phyloP scores from a whole-genome alignment of 352 stramenopile species.

The Paralagenidium karlingii region DNA sequence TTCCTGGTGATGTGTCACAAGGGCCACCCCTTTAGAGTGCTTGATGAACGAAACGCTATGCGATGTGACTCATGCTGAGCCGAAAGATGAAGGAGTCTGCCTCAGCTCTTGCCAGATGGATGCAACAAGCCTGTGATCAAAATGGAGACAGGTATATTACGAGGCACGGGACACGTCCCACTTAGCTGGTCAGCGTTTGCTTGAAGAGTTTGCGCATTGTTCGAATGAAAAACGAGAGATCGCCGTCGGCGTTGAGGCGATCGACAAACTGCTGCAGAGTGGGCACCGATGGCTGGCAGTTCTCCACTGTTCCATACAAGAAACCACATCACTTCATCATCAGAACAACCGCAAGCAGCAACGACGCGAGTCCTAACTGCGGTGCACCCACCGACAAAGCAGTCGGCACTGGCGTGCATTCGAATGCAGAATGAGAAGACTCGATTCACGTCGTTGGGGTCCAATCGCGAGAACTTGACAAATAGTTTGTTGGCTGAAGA shows the following conservation, averaged over 20 bases:
- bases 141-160: no score
- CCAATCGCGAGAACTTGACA: conserved; percentile 61
- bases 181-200: no score
- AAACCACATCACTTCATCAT: background rate
- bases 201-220: conserved; percentile 73
- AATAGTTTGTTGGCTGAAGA: conserved; percentile 38
- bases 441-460: conserved; percentile 29
- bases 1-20: no score
- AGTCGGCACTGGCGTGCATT: conserved; percentile 38
- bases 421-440: conserved; percentile 65
- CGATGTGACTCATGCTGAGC: no score
- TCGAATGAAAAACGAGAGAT: conserved; percentile 66
- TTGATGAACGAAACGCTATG: no score
- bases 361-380: background rate
- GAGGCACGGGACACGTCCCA: no score
- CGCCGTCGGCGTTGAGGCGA: conserved; percentile 43
- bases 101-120: no score
- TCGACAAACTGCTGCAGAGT: conserved; percentile 30
- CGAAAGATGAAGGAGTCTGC: no score
- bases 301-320: conserved; percentile 22
- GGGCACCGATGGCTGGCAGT: conserved; percentile 39
- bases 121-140: no score
- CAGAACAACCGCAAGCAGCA: background rate
- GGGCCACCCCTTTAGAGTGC: no score
- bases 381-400: conserved; percentile 32